These are phyloP conservation scores for Aeschynomene evenia DNA, from an alignment of 306 rosid genomes.

Conservation along the genomic window DNA sequence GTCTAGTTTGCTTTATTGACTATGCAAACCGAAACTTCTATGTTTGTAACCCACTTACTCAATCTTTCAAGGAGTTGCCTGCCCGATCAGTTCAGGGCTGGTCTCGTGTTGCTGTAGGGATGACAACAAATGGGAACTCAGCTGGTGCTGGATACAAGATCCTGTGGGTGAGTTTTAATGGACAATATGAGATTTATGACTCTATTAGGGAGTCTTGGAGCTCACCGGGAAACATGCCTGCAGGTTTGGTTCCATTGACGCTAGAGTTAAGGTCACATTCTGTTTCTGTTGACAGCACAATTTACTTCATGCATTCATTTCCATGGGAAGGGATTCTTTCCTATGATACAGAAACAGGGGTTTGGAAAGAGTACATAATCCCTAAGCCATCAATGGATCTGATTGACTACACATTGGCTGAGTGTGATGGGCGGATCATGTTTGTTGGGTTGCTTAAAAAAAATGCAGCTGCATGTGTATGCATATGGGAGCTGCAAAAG, in stretches of 20 bases:
- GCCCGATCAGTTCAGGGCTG: constrained; percentile 69
- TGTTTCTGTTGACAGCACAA: constrained; percentile 56
- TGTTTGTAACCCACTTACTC: constrained; percentile 88
- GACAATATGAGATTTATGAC: constrained; percentile 84
- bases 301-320: constrained; percentile 74
- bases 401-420: constrained; percentile 71
- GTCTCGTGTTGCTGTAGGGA: constrained; percentile 81
- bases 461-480: constrained; percentile 88
- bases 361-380: constrained; percentile 74
- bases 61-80: constrained; percentile 86
- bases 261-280: constrained; percentile 64
- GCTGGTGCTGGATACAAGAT: constrained; percentile 68
- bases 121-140: constrained; percentile 58
- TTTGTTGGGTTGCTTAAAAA: constrained; percentile 82
- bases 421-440: constrained; percentile 74
- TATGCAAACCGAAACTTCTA: constrained; percentile 65
- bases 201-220: constrained; percentile 72
- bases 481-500: constrained; percentile 97
- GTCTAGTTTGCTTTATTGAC: constrained; percentile 83
- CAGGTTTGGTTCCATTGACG: constrained; percentile 53
- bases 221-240: constrained; percentile 57
- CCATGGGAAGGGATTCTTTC: constrained; percentile 76
- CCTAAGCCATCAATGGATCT: constrained; percentile 61
- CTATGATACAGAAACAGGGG: constrained; percentile 58
- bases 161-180: constrained; percentile 74